phyloP scores from a whole-genome alignment of 202 grass and related monocot genomes.

The Brachypodium distachyon region DNA sequence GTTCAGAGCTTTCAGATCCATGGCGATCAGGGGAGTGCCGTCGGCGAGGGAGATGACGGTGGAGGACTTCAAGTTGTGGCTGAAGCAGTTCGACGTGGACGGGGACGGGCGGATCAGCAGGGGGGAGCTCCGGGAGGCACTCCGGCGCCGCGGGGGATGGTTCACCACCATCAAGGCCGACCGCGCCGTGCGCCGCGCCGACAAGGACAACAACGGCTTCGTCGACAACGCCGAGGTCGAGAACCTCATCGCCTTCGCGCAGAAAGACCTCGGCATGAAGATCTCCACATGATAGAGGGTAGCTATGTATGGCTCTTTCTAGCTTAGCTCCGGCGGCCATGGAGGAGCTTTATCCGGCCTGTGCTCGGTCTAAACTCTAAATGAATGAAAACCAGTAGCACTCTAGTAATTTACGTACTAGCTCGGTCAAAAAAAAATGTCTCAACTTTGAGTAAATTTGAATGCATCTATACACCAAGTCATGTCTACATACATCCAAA shows the following conservation, averaged over 20 bases:
- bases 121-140: slow-evolving; percentile 52
- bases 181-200: slow-evolving; percentile 29
- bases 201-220: slow-evolving; percentile 46
- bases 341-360: background rate
- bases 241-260: slow-evolving; percentile 57
- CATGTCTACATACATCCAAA: no score
- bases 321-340: background rate
- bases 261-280: slow-evolving; percentile 56
- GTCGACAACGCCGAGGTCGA: slow-evolving; percentile 59
- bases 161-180: slow-evolving; percentile 36
- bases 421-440: no score
- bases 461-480: no score
- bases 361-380: background rate
- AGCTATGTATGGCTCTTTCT: background rate
- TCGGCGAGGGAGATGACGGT: slow-evolving; percentile 23
- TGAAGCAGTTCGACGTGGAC: slow-evolving; percentile 63
- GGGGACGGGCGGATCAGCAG: slow-evolving; percentile 67
- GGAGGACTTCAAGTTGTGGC: slow-evolving; percentile 75
- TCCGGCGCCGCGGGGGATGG: slow-evolving; percentile 36
- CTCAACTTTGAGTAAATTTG: no score
- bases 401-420: background rate
- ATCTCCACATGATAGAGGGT: slow-evolving; percentile 35
- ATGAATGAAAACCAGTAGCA: background rate
- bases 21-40: slow-evolving; percentile 44
- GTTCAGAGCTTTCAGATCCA: no score